phyloP scores from a whole-genome alignment of 2,329 filamentous ascomycete genomes.

The Fusarium tjaetaba region DNA sequence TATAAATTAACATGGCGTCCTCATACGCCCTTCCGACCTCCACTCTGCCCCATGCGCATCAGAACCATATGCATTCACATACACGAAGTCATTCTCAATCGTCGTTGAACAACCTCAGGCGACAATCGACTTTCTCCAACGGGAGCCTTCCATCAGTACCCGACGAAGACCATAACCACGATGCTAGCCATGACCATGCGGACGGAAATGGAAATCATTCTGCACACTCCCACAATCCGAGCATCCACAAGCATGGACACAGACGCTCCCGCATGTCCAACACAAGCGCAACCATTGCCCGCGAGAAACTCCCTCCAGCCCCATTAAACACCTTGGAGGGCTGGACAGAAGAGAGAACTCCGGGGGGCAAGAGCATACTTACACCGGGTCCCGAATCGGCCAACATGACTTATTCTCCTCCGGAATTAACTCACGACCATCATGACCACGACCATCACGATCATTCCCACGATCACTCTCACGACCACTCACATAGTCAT shows the following conservation, averaged over 20 bases:
- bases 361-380: slow-evolving; percentile 54
- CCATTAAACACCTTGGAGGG: slow-evolving; percentile 50
- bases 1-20: slow-evolving; percentile 55
- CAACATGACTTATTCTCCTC: slow-evolving; percentile 44
- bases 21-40: slow-evolving; percentile 65
- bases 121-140: slow-evolving; percentile 47
- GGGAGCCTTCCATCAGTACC: slow-evolving; percentile 46
- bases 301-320: slow-evolving; percentile 47
- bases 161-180: slow-evolving; percentile 47
- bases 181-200: slow-evolving; percentile 37
- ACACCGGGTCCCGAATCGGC: slow-evolving; percentile 46
- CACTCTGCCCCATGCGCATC: slow-evolving; percentile 59
- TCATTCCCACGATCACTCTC: slow-evolving; percentile 40
- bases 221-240: slow-evolving; percentile 40
- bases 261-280: slow-evolving; percentile 47
- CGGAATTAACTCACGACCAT: slow-evolving; percentile 45
- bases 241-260: slow-evolving; percentile 44
- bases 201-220: slow-evolving; percentile 36
- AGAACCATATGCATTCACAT: slow-evolving; percentile 54
- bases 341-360: slow-evolving; percentile 54
- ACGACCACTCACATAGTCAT: slow-evolving; percentile 20
- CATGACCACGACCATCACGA: slow-evolving; percentile 42
- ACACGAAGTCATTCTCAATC: slow-evolving; percentile 52
- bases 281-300: slow-evolving; percentile 39
- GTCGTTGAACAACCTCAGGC: slow-evolving; percentile 53